Conservation (phyloP, 2,329 filamentous ascomycete species). For the Microdochium bolleyi region DNA sequence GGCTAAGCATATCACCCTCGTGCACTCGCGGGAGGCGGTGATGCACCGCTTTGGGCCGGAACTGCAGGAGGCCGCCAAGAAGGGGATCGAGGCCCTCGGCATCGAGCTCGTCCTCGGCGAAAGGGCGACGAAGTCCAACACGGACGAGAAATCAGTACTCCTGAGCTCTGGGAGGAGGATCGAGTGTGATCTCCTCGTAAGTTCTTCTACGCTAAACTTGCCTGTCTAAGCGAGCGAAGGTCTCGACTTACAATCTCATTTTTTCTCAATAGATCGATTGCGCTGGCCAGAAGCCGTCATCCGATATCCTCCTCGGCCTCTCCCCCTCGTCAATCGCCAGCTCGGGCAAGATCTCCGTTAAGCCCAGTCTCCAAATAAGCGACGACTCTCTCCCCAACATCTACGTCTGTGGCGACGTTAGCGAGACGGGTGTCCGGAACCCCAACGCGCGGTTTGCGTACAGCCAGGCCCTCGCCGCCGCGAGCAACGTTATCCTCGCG, state of each 20-base stretch:
- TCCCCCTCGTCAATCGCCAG: slow-evolving; percentile 33
- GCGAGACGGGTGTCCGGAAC: slow-evolving; percentile 38
- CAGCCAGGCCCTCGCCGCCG: slow-evolving; percentile 43
- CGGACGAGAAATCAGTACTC: slow-evolving; percentile 27
- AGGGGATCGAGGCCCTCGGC: slow-evolving; percentile 35
- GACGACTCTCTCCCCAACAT: slow-evolving; percentile 40
- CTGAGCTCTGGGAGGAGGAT: slow-evolving; percentile 35
- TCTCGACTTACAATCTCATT: slow-evolving; percentile 3
- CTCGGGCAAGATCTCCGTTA: slow-evolving; percentile 43
- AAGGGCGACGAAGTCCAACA: slow-evolving; percentile 28
- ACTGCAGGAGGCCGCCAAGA: slow-evolving; percentile 27
- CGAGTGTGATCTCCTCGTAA: slow-evolving; percentile 42
- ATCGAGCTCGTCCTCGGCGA: slow-evolving; percentile 44
- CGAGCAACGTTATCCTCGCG: slow-evolving; percentile 43
- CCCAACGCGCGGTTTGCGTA: slow-evolving; percentile 48
- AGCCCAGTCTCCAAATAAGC: slow-evolving; percentile 47
- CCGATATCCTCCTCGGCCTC: slow-evolving; percentile 34
- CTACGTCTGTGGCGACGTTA: slow-evolving; percentile 58
- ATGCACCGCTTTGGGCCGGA: slow-evolving; percentile 43
- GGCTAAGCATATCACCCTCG: slow-evolving; percentile 45
- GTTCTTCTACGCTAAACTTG: slow-evolving; percentile 7
- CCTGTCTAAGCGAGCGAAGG: not conserved
- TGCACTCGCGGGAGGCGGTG: slow-evolving; percentile 46
- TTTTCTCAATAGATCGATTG: slow-evolving; percentile 53
- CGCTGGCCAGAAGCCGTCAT: slow-evolving; percentile 51